Evolutionary conservation across 352 stramenopile species (phyloP).

Genomic region (Pythium monospermum): DNA sequence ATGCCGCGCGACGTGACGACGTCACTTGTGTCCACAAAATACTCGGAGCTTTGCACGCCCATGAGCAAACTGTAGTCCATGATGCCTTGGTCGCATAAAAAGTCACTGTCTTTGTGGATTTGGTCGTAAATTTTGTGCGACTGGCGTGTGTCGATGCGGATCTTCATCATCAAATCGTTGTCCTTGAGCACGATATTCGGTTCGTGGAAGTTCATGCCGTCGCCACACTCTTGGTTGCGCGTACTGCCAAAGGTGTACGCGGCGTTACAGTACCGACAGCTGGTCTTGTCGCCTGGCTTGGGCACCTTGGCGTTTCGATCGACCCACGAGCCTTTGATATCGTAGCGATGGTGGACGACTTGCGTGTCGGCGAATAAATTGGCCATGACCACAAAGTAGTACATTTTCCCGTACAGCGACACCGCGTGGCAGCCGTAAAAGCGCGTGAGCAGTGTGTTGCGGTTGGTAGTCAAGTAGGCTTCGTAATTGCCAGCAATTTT

Average conservation of each 20-base stretch:
- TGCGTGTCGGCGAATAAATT: conserved; percentile 88
- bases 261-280: conserved; percentile 83
- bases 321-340: conserved; percentile 91
- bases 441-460: conserved; percentile 77
- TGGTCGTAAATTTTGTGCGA: conserved; percentile 84
- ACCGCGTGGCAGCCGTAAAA: conserved; percentile 90
- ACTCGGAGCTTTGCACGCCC: conserved; percentile 87
- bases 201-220: conserved; percentile 85
- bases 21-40: conserved; percentile 80
- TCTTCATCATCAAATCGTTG: conserved; percentile 89
- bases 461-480: conserved; percentile 80
- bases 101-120: conserved; percentile 86
- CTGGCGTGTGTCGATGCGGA: conserved; percentile 72
- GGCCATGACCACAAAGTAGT: conserved; percentile 92
- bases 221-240: conserved; percentile 79
- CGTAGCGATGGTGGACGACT: conserved; percentile 86
- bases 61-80: conserved; percentile 93
- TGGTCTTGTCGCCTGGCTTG: conserved; percentile 70
- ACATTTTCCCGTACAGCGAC: conserved; percentile 87
- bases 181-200: conserved; percentile 87
- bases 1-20: conserved; percentile 29
- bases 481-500: conserved; percentile 86
- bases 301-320: conserved; percentile 83
- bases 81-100: conserved; percentile 85
- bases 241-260: conserved; percentile 86